A percentile compares a stretch with the other conserved stretches of the same genome.
phyloP scores from a whole-genome alignment of 1,284 basidiomycete genomes.

The Papiliotrema laurentii region DNA sequence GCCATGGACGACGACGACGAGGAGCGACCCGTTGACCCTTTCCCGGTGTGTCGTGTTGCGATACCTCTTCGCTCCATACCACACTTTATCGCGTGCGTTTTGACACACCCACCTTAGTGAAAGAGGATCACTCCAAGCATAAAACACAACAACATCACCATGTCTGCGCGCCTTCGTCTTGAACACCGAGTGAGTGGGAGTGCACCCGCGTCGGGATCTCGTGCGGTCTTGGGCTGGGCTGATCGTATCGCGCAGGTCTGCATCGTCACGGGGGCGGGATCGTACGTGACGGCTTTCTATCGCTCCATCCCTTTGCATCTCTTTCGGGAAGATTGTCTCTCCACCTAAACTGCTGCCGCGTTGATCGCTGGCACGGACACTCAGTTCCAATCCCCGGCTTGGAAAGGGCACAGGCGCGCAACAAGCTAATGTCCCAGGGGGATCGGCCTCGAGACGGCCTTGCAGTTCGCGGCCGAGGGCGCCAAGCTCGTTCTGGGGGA shows the following conservation, averaged over 20 bases:
- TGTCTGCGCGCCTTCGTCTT: conserved; percentile 40
- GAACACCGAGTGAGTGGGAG: conserved; percentile 36
- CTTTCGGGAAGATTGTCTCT: no score
- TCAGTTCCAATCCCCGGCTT: not conserved
- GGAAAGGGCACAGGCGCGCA: conserved; percentile 3
- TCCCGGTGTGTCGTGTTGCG: no score
- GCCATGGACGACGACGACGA: no score
- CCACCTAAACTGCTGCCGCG: not conserved
- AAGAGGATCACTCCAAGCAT: no score
- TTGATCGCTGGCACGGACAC: not conserved
- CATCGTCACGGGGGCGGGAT: conserved; percentile 50
- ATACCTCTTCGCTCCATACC: no score
- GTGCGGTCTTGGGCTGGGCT: no score
- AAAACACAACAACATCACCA: conserved; percentile 8
- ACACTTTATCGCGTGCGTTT: no score
- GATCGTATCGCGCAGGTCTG: conserved; percentile 32
- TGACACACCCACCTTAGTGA: no score
- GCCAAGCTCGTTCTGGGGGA: conserved; percentile 82
- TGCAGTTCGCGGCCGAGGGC: conserved; percentile 89
- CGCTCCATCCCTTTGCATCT: not conserved
- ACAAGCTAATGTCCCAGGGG: conserved; percentile 50
- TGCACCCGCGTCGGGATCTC: no score
- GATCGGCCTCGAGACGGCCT: conserved; percentile 86
- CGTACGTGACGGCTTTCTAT: conserved; percentile 28
- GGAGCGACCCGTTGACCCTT: no score